These are phyloP conservation scores for Naegleria fowleri DNA, from an alignment of 208 protist genomes.

Conservation along the genomic window DNA sequence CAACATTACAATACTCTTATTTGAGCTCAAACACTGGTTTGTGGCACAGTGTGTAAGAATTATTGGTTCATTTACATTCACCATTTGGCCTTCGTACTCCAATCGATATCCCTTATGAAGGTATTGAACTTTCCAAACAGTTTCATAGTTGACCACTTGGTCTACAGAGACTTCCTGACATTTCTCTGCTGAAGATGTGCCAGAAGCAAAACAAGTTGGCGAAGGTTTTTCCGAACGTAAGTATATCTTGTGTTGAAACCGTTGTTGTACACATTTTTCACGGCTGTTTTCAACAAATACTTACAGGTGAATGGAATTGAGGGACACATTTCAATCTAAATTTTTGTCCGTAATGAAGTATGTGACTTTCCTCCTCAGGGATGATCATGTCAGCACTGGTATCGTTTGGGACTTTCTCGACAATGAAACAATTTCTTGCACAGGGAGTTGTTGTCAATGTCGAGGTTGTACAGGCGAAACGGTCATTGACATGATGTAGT, in stretches of 20 bases:
- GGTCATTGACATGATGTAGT: constrained; percentile 4
- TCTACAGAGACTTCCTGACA: constrained; percentile 18
- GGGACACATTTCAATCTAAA: background rate
- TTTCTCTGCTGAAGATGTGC: background rate
- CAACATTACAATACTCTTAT: background rate
- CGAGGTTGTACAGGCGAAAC: background rate
- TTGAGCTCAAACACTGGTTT: background rate
- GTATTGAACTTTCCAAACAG: background rate
- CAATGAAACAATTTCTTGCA: background rate
- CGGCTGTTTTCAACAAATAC: background rate
- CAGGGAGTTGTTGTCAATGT: background rate
- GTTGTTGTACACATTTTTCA: background rate
- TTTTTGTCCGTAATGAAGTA: constrained; percentile 11
- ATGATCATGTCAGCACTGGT: background rate
- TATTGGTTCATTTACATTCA: background rate
- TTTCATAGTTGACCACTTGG: background rate
- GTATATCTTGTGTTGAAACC: background rate
- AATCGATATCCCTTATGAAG: background rate
- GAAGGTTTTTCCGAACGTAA: background rate
- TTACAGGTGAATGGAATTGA: background rate
- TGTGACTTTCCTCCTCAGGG: background rate
- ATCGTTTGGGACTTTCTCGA: background rate
- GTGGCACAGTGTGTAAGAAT: background rate
- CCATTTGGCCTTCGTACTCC: background rate
- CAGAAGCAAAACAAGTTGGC: background rate